These are phyloP conservation scores for Sclerotinia nivalis DNA, from an alignment of 2,329 filamentous ascomycete species.

Conservation along the genomic window DNA sequence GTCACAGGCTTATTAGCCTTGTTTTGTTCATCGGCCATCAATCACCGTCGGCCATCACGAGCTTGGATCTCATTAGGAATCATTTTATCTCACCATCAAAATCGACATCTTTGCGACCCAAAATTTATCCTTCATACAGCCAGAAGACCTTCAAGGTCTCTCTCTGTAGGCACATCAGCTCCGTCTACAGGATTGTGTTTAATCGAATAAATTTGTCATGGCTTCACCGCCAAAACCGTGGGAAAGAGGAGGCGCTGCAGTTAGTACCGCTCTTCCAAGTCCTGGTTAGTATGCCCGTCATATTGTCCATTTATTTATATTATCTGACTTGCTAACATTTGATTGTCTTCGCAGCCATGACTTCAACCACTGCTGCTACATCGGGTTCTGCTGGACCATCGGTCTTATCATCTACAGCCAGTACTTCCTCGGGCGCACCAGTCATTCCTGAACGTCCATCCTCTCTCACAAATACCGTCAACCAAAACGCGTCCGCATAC, in stretches of 20 bases:
- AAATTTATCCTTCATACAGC: not conserved
- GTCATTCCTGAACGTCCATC: constrained; percentile 79
- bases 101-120: constrained; percentile 5
- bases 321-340: constrained; percentile 24
- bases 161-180: not conserved
- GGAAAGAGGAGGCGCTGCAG: constrained; percentile 65
- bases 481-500: constrained; percentile 85
- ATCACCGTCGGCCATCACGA: not conserved
- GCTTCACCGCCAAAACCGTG: constrained; percentile 95
- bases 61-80: constrained; percentile 16
- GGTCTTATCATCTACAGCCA: constrained; percentile 46
- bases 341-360: constrained; percentile 36
- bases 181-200: not conserved
- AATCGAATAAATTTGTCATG: constrained; percentile 46
- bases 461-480: constrained; percentile 75
- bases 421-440: constrained; percentile 51
- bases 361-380: constrained; percentile 38
- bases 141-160: not conserved
- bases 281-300: constrained; percentile 35
- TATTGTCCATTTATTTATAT: constrained; percentile 20
- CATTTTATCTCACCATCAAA: not conserved
- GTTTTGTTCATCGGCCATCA: not conserved
- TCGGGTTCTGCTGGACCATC: constrained; percentile 46
- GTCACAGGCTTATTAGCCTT: constrained; percentile 15
- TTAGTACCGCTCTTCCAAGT: constrained; percentile 35